These are phyloP conservation scores for Spathaspora hagerdaliae DNA, from an alignment of 805 yeast genomes.

Conservation along the genomic window DNA sequence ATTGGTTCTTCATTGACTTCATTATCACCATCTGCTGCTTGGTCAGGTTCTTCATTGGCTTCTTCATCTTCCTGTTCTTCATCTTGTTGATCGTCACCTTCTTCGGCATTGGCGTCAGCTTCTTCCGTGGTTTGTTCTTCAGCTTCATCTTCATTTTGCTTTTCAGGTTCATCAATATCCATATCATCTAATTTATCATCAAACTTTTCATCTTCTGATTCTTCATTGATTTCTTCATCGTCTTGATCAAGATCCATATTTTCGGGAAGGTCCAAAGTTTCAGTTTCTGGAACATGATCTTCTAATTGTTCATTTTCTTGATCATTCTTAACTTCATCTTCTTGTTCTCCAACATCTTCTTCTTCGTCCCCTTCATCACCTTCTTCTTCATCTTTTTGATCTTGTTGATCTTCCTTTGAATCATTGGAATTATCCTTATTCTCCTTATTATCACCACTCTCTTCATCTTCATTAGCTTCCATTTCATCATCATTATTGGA, in stretches of 20 bases:
- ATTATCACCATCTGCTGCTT: slow-evolving; percentile 36
- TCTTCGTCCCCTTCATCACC: slow-evolving; percentile 50
- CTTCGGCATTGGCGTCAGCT: slow-evolving; percentile 25
- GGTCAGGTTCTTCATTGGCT: slow-evolving; percentile 24
- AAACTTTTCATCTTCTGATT: slow-evolving; percentile 27
- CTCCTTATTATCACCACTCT: slow-evolving; percentile 28
- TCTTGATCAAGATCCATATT: slow-evolving; percentile 87
- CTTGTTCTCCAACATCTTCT: slow-evolving; percentile 79
- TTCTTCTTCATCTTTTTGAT: slow-evolving; percentile 40
- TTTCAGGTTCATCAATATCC: slow-evolving; percentile 26
- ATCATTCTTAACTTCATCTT: slow-evolving; percentile 61
- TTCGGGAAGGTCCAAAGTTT: slow-evolving; percentile 86
- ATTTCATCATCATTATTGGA: slow-evolving; percentile 49
- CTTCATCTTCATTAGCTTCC: slow-evolving; percentile 39
- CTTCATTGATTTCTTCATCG: slow-evolving; percentile 46
- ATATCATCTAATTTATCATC: slow-evolving; percentile 17
- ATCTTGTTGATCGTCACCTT: slow-evolving; percentile 27
- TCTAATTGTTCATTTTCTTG: slow-evolving; percentile 70
- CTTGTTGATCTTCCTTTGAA: slow-evolving; percentile 20
- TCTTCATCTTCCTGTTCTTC: slow-evolving; percentile 19
- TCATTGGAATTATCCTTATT: slow-evolving; percentile 23
- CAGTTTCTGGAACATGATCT: slow-evolving; percentile 74
- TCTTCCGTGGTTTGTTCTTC: slow-evolving; percentile 28
- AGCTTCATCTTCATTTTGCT: slow-evolving; percentile 20
- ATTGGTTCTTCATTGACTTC: slow-evolving; percentile 27